Conservation (phyloP, 2,329 filamentous ascomycete species). For the Epichloe scottii region DNA sequence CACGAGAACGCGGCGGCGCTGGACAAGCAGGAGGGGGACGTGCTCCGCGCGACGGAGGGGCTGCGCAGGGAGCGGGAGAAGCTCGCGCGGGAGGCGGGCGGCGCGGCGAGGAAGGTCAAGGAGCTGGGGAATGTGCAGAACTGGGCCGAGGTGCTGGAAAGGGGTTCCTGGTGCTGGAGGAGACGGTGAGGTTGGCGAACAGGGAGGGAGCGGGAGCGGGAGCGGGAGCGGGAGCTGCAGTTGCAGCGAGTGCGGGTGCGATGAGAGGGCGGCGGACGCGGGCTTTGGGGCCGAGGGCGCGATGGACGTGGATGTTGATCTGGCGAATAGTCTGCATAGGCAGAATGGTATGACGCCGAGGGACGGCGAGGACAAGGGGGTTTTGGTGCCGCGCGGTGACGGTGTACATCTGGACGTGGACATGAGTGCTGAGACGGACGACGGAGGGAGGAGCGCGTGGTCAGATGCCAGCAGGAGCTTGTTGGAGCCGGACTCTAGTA, state of each 20-base stretch:
- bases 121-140: slow-evolving; percentile 75
- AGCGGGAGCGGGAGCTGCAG: slow-evolving; percentile 19
- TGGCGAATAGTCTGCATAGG: slow-evolving; percentile 5
- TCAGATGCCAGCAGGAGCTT: slow-evolving; percentile 27
- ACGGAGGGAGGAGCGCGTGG: slow-evolving; percentile 15
- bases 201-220: slow-evolving; percentile 12
- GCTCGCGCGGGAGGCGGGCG: slow-evolving; percentile 50
- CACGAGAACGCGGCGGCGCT: slow-evolving; percentile 58
- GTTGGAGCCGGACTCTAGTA: slow-evolving; percentile 24
- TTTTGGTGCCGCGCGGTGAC: slow-evolving; percentile 8
- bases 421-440: slow-evolving; percentile 14
- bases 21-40: slow-evolving; percentile 52
- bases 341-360: background rate
- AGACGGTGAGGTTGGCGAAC: slow-evolving; percentile 47
- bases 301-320: slow-evolving; percentile 11
- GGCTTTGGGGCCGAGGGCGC: slow-evolving; percentile 7
- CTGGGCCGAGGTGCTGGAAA: slow-evolving; percentile 72
- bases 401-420: slow-evolving; percentile 8
- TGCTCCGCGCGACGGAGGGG: slow-evolving; percentile 45
- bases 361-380: slow-evolving; percentile 7
- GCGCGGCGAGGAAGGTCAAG: slow-evolving; percentile 53
- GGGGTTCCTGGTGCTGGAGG: slow-evolving; percentile 51
- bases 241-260: slow-evolving; percentile 24
- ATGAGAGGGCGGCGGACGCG: slow-evolving; percentile 2
- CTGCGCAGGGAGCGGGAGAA: slow-evolving; percentile 53